Evolutionary conservation across 371 early-diverging fungal genomes (phyloP), one percentile per base, ranked within the genome.

Genomic region (Rhizopus sp.): DNA sequence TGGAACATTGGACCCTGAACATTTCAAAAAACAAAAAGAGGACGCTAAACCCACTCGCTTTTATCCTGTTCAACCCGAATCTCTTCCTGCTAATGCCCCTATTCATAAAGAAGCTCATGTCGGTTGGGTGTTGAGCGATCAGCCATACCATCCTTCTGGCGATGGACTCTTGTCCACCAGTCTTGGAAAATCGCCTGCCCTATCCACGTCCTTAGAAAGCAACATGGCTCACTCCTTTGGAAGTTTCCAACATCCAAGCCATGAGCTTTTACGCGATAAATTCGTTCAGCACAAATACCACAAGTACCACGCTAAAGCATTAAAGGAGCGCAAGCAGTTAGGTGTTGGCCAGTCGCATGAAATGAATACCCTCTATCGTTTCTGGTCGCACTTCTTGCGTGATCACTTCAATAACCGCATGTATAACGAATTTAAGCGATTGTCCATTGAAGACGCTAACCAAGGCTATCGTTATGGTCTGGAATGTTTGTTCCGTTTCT

Each of bases 351-450:
- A 88, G 38, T 92, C 92, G n/a, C 94, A 93, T 58, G 97, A 96
- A 70, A 97, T 97, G 97, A 97, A 97, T 81, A 96, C 96, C 4
- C 77, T 97, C 53, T 97, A 90, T 85, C 89, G 96, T n/a, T 97
- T 97, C 90, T 97, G 97, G 97, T 93, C 92, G 38, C 96, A 97
- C 77, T 97, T 96, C 68, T 79, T 97, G 70, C 93, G 96, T 68
- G 95, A 95, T 72, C 91, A 93, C 67, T 94, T 88, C 66, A 96
- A 95, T 82, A 81, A 84, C 66, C 86, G 85, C 59, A 95, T 97
- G 96, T 94, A 94, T 70, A 73, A 77, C 45, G 96, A 97, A 77
- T 97, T 97, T 78, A 90, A 89, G 74, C 78, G 83, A 10, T 72
- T 95, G 42, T 93, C 97, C 10, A 82, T 91, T 17, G 95, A 96